Evolutionary conservation across 768 basidiomycete genomes (phyloP).

Genomic region (Auricularia sp.): DNA sequence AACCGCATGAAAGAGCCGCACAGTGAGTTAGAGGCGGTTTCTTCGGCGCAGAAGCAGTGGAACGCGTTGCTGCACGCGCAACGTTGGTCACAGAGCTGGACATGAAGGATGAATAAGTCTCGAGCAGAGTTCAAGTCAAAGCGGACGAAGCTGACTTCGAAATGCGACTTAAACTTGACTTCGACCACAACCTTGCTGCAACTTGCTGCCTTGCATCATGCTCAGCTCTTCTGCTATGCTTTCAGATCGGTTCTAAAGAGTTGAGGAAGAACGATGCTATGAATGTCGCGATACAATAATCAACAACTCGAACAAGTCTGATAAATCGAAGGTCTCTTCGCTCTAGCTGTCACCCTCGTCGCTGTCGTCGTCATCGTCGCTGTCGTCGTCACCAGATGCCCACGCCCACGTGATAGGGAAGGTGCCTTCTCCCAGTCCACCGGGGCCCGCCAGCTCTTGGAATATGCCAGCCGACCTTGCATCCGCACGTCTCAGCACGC

Average conservation of each 20-base stretch:
- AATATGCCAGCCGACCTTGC: not conserved
- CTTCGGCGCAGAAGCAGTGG: not conserved
- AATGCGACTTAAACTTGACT: not conserved
- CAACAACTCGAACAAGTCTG: no score
- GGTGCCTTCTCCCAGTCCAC: not conserved
- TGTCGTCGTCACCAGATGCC: not conserved
- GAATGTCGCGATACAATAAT: no score
- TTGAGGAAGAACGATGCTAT: no score
- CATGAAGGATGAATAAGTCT: not conserved
- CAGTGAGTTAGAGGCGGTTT: constrained; percentile 6
- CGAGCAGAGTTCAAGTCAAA: not conserved
- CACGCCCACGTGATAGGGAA: not conserved
- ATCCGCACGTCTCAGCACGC: not conserved
- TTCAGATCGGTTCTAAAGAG: no score
- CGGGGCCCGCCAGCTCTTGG: not conserved
- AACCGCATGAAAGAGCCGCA: not conserved
- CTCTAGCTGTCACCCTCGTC: not conserved
- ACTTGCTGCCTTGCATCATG: no score
- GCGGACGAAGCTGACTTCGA: not conserved
- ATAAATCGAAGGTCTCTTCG: not conserved
- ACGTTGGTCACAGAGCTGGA: not conserved
- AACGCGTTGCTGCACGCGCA: not conserved
- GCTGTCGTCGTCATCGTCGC: not conserved
- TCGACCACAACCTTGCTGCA: no score
- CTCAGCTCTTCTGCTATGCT: no score